Evolutionary conservation across 306 rosid species (phyloP).

Genomic region (Datisca glomerata): DNA sequence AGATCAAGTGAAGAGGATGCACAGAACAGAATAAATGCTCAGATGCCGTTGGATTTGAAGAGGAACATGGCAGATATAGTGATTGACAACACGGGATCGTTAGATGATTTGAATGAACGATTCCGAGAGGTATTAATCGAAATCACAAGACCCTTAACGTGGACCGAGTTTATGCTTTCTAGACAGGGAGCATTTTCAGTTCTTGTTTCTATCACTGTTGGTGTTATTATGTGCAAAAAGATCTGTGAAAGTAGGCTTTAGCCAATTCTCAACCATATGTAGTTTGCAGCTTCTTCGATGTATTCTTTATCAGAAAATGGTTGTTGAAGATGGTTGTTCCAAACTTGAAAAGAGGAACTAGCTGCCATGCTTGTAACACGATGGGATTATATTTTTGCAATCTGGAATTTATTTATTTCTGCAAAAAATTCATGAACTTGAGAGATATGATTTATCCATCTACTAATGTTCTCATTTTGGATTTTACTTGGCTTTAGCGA

Average conservation of each 20-base stretch:
- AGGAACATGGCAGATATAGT: conserved; percentile 52
- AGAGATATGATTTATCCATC: too few relatives aligned
- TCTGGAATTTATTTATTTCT: too few relatives aligned
- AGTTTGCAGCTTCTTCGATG: too few relatives aligned
- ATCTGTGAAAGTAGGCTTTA: conserved; percentile 8
- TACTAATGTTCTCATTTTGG: too few relatives aligned
- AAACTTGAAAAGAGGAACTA: too few relatives aligned
- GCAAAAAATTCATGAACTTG: too few relatives aligned
- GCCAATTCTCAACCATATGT: background rate
- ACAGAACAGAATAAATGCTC: conserved; percentile 48
- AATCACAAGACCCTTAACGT: conserved; percentile 54
- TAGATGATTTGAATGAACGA: conserved; percentile 48
- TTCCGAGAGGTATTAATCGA: conserved; percentile 41
- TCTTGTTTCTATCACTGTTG: conserved; percentile 28
- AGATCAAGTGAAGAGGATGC: conserved; percentile 50
- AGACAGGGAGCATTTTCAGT: conserved; percentile 43
- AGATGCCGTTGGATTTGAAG: conserved; percentile 62
- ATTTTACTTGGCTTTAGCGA: too few relatives aligned
- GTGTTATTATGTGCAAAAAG: conserved; percentile 36
- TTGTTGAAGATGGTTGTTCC: too few relatives aligned
- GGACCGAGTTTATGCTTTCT: conserved; percentile 63
- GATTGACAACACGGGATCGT: conserved; percentile 60
- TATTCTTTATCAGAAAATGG: too few relatives aligned
- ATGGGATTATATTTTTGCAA: too few relatives aligned
- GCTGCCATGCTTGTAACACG: too few relatives aligned